Conservation (phyloP, 352 stramenopile genomes). For the Phytophthora macrochlamydospora region DNA sequence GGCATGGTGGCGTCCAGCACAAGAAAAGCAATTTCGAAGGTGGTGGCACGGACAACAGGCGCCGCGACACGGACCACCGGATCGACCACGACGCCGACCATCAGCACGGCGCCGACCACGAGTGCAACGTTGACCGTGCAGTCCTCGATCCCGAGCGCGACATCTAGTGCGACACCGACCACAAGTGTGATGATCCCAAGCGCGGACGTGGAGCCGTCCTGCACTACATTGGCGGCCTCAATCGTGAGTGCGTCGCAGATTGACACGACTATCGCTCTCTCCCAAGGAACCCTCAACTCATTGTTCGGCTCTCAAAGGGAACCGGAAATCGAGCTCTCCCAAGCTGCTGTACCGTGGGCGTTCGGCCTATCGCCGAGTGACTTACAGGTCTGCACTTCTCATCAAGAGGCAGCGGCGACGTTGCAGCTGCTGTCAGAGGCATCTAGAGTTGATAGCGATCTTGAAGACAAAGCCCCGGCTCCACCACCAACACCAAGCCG, state of each 20-base stretch:
- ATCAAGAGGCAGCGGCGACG: slow-evolving; percentile 13
- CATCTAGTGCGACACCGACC: too few species aligned
- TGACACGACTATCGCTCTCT: slow-evolving; percentile 14
- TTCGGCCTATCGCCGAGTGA: slow-evolving; percentile 13
- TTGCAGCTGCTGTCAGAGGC: slow-evolving; percentile 16
- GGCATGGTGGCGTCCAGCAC: too few species aligned
- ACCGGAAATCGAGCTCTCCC: slow-evolving; percentile 18
- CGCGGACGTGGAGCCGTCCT: too few species aligned
- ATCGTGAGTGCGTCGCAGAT: too few species aligned
- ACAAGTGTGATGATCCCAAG: background rate
- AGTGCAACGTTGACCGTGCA: too few species aligned
- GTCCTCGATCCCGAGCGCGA: too few species aligned
- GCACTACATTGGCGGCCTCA: too few species aligned
- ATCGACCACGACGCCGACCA: too few species aligned
- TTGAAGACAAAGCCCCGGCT: background rate
- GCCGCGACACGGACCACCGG: too few species aligned
- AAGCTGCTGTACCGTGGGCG: slow-evolving; percentile 10
- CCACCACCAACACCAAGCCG: background rate
- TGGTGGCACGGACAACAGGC: too few species aligned
- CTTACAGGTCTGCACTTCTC: slow-evolving; percentile 7
- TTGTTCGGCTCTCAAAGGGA: slow-evolving; percentile 11
- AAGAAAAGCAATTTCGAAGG: too few species aligned
- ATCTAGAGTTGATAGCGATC: slow-evolving; percentile 8
- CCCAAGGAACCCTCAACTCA: slow-evolving; percentile 8
- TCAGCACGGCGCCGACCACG: too few species aligned